Evolutionary conservation across 352 stramenopile species (phyloP).

Genomic region (Phytophthora sojae): DNA sequence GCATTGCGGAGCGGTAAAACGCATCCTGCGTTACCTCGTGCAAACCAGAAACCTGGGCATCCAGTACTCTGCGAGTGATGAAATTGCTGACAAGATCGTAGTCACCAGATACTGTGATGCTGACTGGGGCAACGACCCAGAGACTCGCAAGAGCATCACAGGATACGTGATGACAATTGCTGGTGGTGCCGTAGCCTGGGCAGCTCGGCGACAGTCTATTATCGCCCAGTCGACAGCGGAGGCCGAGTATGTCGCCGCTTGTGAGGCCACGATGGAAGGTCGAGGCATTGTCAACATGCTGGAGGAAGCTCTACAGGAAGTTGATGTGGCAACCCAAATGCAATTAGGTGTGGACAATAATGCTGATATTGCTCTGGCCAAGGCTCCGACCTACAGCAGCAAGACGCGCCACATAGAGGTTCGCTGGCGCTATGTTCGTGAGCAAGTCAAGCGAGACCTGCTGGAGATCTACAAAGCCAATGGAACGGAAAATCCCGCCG

Average conservation of each 20-base stretch:
- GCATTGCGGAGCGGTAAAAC: background rate
- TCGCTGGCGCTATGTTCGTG: slow-evolving; percentile 1
- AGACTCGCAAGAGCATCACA: slow-evolving; percentile 21
- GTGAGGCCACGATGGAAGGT: slow-evolving; percentile 20
- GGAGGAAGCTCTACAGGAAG: slow-evolving; percentile 8
- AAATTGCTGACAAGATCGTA: slow-evolving; percentile 15
- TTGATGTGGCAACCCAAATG: background rate
- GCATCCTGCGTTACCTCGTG: background rate
- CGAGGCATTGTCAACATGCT: slow-evolving; percentile 22
- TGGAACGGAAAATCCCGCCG: background rate
- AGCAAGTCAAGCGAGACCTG: background rate
- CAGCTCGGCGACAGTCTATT: slow-evolving; percentile 19
- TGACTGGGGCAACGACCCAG: slow-evolving; percentile 27
- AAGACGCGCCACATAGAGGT: slow-evolving; percentile 4
- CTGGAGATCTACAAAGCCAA: background rate
- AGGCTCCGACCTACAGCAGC: slow-evolving; percentile 14
- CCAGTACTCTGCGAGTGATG: background rate
- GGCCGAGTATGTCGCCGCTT: slow-evolving; percentile 21
- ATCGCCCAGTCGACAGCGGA: slow-evolving; percentile 21
- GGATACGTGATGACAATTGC: slow-evolving; percentile 17
- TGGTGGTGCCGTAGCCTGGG: slow-evolving; percentile 17
- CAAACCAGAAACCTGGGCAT: background rate
- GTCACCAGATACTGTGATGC: no score
- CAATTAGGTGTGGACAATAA: slow-evolving; percentile 16
- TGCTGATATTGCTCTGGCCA: slow-evolving; percentile 12